Base-by-base conservation (phyloP, 2,329 filamentous ascomycete species). In the Microascus cirrosus region DNA sequence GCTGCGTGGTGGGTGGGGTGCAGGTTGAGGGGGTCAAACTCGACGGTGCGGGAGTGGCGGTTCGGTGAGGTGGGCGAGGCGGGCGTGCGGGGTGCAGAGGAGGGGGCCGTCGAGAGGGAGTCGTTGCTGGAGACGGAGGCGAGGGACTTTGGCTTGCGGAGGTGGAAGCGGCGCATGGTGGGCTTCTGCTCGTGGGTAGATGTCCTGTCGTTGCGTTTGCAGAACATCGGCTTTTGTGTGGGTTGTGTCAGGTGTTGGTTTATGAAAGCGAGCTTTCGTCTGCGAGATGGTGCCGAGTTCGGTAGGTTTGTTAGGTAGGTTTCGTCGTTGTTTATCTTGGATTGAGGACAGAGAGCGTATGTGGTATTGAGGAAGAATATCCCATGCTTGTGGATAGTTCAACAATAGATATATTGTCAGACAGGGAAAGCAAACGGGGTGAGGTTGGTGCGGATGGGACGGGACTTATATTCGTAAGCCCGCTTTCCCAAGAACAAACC, bases 91-190 rank as follows among this genome's bases (percentile, higher is more conserved):
- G 62, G 63, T 4, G 61, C 60, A 24, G 51, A 62, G 52, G 68
- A 66, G n/a, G 51, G 62, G 59, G 53, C 68, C 54, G 68, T 66
- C 32, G 65, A 60, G 45, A 66, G 64, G 34, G 65, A 64, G 7
- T 69, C 67, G 18, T 64, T 66, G 24, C 65, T 65, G 51, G 68
- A 65, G 51, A 71, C 73, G 64, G 69, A 68, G 60, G 65, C 70
- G 7, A 68, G 70, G 8, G 68, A 69, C 58, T 73, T 68, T 1
- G 71, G 73, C 64, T 74, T 74, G 65, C 71, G 70, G 59, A 74
- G 73, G 60, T 71, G 69, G 25, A 74, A 67, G 54, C 69, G 69
- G 24, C 50, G 20, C 56, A 54, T 58, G 51, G 36, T 48, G 34
- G 50, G 51, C 56, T 45, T 45, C 15, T 57, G 24, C 11, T 28